phyloP scores from a whole-genome alignment of 2,329 filamentous ascomycete species.

The Pseudocercospora cruenta region DNA sequence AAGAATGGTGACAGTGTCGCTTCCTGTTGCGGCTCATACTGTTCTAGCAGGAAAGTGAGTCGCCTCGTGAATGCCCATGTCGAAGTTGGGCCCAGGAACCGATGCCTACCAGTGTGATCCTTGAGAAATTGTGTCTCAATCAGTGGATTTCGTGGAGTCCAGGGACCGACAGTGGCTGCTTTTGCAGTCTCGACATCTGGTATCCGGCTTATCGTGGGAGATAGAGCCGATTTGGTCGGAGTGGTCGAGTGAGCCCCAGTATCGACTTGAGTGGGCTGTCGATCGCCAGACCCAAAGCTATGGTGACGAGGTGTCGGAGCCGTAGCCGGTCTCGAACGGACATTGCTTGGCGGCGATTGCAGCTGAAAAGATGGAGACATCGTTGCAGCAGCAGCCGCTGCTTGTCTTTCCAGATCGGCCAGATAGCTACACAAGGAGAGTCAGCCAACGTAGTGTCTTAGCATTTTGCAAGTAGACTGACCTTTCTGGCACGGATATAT shows the following conservation, averaged over 20 bases:
- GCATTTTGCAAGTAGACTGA: neutral
- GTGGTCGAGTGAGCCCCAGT: neutral
- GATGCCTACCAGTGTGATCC: constrained; percentile 34
- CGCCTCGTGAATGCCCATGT: constrained; percentile 59
- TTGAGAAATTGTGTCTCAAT: constrained; percentile 11
- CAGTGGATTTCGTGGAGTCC: constrained; percentile 3
- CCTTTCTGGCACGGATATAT: constrained; percentile 18
- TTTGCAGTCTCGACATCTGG: constrained; percentile 1
- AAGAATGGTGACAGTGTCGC: constrained; percentile 50
- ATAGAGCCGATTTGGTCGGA: constrained; percentile 1
- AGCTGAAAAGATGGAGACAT: neutral
- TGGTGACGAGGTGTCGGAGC: neutral
- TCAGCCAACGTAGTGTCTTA: neutral
- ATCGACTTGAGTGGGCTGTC: neutral
- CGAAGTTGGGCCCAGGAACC: constrained; percentile 59
- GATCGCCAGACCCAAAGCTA: neutral
- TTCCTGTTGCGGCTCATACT: constrained; percentile 50
- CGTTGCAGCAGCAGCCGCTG: constrained; percentile 7
- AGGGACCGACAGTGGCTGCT: constrained; percentile 3
- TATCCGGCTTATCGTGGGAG: neutral
- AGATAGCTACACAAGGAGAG: constrained; percentile 6
- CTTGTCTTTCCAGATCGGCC: constrained; percentile 16
- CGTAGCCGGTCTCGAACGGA: neutral
- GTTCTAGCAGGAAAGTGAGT: constrained; percentile 53
- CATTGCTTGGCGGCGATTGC: neutral